A percentile compares a stretch with the other conserved stretches of the same genome.
Evolutionary conservation across 2,329 filamentous ascomycete genomes (phyloP).

Genomic region (Aspergillus fischeri): DNA sequence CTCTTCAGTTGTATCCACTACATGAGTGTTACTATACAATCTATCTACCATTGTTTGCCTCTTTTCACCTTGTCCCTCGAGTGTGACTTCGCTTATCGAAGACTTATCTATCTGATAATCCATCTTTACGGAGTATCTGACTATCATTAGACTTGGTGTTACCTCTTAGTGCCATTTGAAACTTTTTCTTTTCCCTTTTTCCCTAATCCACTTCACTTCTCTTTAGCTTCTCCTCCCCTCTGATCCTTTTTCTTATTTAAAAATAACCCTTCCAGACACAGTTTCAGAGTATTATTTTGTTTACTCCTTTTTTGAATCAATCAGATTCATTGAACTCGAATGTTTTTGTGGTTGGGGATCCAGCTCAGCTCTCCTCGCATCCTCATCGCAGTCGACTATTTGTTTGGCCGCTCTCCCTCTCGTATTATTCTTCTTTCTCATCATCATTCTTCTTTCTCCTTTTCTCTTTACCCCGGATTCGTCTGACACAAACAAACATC

Average conservation of each 20-base stretch:
- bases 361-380: background rate
- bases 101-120: background rate
- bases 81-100: background rate
- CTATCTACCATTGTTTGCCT: background rate
- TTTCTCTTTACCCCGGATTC: conserved; percentile 11
- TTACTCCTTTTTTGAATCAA: background rate
- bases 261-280: background rate
- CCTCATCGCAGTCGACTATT: background rate
- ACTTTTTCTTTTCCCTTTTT: background rate
- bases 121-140: background rate
- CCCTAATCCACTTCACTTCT: too few species aligned
- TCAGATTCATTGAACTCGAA: background rate
- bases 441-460: background rate
- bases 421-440: background rate
- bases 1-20: background rate
- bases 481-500: conserved; percentile 3
- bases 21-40: background rate
- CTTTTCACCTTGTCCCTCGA: background rate
- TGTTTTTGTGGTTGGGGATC: background rate
- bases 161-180: background rate
- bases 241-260: background rate
- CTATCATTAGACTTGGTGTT: background rate
- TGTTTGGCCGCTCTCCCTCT: background rate
- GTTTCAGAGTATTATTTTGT: background rate
- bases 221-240: background rate